A percentile compares a stretch with the other conserved stretches of the same genome.
These are phyloP conservation scores for Penicillium sp. DNA, from an alignment of 2,329 filamentous ascomycete species.

Conservation along the genomic window DNA sequence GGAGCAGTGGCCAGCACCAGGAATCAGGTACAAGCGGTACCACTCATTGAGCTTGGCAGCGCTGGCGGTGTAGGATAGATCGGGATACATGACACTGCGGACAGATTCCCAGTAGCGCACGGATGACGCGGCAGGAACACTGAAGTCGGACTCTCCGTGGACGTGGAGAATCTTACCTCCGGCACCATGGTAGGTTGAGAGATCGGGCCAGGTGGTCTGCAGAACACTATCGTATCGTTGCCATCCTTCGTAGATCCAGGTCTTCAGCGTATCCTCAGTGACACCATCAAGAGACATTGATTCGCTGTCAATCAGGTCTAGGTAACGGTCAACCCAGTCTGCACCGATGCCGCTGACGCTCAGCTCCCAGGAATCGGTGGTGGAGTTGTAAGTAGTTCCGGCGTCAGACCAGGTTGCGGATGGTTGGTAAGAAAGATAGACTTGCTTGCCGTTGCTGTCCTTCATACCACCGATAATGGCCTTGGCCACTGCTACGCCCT, in stretches of 20 bases:
- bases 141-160: slow-evolving; percentile 56
- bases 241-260: slow-evolving; percentile 44
- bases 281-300: slow-evolving; percentile 44
- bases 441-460: slow-evolving; percentile 8
- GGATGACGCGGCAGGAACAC: slow-evolving; percentile 53
- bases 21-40: slow-evolving; percentile 54
- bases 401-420: slow-evolving; percentile 7
- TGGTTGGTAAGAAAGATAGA: slow-evolving; percentile 14
- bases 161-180: slow-evolving; percentile 58
- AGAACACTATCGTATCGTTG: background rate
- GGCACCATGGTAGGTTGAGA: slow-evolving; percentile 46
- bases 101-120: slow-evolving; percentile 57
- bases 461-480: slow-evolving; percentile 5
- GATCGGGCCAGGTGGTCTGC: slow-evolving; percentile 41
- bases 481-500: slow-evolving; percentile 3
- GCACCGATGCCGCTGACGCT: slow-evolving; percentile 6
- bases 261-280: slow-evolving; percentile 54
- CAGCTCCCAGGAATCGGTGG: slow-evolving; percentile 8
- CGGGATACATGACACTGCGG: slow-evolving; percentile 49
- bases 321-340: background rate
- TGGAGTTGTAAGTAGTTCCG: slow-evolving; percentile 5
- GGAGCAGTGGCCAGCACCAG: slow-evolving; percentile 52
- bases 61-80: slow-evolving; percentile 36
- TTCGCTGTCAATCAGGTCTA: slow-evolving; percentile 32
- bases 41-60: slow-evolving; percentile 47